Evolutionary conservation across 768 basidiomycete genomes (phyloP), one percentile per base, ranked within the genome.

Genomic region (Clitopilus passeckerianus): DNA sequence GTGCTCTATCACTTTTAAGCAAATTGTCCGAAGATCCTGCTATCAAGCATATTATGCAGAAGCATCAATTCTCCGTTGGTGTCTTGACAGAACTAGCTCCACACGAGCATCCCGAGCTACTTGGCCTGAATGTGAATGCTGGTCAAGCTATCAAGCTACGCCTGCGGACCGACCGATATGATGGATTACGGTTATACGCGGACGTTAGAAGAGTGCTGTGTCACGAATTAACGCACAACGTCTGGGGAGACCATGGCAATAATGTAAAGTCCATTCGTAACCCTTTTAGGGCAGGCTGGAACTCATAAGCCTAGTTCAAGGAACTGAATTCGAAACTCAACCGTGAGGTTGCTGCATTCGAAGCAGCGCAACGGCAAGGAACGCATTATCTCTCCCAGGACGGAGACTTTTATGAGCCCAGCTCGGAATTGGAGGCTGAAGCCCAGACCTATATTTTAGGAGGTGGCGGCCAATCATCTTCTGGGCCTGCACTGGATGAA

Each of bases 201-300:
- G 85, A 90, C 1, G 76, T 87, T 22, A 76, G 90, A 54, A 76
- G 80, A 15, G 87, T 90, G 37, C 75, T 91, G 2, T 91, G 89
- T 64, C 90, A 93, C 67, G 90, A 91, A 66, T 72, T 91, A 35
- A 75, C 89, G 20, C 90, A 92, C 68, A 91, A 90, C 64, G 80
- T 88, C 0, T 89, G 85, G 82, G 75, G 82, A 3, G 83, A 86
- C 61, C 90, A 92, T 64, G 86, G 88, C 65, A 78, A 90, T 55
- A 83, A 89, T 61, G 90, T 90, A 61, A 67, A 87, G 75, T 5
- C 18, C n/a, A 20, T 20, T 16, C 10, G 4, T 37, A 27, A 22
- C 10, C 7, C 43, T 34, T 59, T 9, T 55, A 2, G 30, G 9
- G 10, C 54, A 37, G 30, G n/a, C n/a, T 55, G 60, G 44, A 23